Evolutionary conservation across 306 rosid genomes (phyloP).

Genomic region (Vigna unguiculata): DNA sequence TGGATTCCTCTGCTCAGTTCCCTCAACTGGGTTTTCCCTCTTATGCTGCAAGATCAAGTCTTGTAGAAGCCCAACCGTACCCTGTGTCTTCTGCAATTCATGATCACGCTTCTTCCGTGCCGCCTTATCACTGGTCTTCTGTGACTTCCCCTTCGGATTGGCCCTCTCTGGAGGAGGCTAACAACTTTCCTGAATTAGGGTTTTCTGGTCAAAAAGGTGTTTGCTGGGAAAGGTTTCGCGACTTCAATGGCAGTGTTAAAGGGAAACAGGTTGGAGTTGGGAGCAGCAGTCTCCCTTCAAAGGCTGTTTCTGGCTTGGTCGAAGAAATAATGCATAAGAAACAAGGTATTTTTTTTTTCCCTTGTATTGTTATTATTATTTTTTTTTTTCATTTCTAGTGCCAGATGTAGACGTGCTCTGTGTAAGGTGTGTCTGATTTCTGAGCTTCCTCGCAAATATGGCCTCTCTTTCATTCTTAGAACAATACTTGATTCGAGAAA

Average conservation of each 20-base stretch:
- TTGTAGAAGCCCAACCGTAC: slow-evolving; percentile 57
- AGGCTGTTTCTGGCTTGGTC: slow-evolving; percentile 41
- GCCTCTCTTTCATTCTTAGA: not conserved
- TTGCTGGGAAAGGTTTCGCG: slow-evolving; percentile 57
- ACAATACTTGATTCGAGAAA: slow-evolving; percentile 13
- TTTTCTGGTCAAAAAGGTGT: slow-evolving; percentile 47
- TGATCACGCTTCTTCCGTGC: slow-evolving; percentile 45
- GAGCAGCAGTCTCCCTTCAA: slow-evolving; percentile 49
- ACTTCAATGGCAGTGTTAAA: slow-evolving; percentile 51
- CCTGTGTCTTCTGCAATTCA: slow-evolving; percentile 49
- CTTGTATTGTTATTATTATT: slow-evolving; percentile 23
- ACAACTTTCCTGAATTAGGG: slow-evolving; percentile 46
- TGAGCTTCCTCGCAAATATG: not conserved
- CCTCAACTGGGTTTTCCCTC: slow-evolving; percentile 54
- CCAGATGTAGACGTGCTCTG: not conserved
- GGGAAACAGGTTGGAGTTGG: slow-evolving; percentile 48
- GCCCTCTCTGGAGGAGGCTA: slow-evolving; percentile 46
- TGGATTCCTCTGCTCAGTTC: slow-evolving; percentile 44
- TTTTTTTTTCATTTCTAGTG: not conserved
- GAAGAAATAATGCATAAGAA: slow-evolving; percentile 53
- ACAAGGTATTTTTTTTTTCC: slow-evolving; percentile 50
- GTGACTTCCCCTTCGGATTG: slow-evolving; percentile 47
- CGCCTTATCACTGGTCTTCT: slow-evolving; percentile 57
- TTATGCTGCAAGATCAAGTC: slow-evolving; percentile 42
- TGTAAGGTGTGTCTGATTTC: not conserved